phyloP scores from a whole-genome alignment of 2,329 filamentous ascomycete species.

The Fusarium fujikuroi region DNA sequence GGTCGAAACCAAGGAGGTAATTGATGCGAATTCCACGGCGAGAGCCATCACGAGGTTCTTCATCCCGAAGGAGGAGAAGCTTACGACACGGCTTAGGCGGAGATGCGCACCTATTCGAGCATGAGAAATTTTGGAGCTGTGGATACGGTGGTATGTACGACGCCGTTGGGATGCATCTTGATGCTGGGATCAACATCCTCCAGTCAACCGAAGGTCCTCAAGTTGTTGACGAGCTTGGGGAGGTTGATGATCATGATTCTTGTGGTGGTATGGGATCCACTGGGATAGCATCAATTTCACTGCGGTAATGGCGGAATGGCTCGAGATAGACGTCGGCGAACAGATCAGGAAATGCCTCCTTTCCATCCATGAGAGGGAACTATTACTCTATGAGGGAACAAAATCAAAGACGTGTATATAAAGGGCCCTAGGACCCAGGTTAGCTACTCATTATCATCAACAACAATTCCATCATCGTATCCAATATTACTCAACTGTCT shows the following conservation, averaged over 20 bases:
- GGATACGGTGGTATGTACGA: not conserved
- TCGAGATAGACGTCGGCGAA: not conserved
- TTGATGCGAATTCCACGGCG: not conserved
- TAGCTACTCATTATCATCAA: not conserved
- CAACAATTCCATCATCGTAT: not conserved
- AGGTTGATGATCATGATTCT: rapidly evolving
- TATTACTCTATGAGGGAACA: rapidly evolving
- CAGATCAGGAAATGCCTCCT: not conserved
- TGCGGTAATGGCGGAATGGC: not conserved
- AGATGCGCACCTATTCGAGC: not conserved
- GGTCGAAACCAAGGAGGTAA: not conserved
- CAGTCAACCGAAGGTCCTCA: rapidly evolving
- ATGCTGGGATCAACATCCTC: not conserved
- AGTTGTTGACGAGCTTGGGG: rapidly evolving
- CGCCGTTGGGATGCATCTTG: not conserved
- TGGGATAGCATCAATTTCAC: too few species aligned
- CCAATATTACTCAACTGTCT: not conserved
- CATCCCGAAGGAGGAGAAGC: not conserved
- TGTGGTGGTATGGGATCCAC: too few species aligned
- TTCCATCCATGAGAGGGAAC: not conserved
- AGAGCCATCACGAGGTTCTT: not conserved
- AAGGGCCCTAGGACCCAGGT: rapidly evolving
- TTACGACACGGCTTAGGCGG: not conserved
- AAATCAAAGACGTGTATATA: not conserved
- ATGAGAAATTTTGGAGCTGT: too few species aligned